A percentile compares a stretch with the other conserved stretches of the same genome.
phyloP scores from a whole-genome alignment of 192 early-diverging fungal genomes.

The Thamnidium elegans region DNA sequence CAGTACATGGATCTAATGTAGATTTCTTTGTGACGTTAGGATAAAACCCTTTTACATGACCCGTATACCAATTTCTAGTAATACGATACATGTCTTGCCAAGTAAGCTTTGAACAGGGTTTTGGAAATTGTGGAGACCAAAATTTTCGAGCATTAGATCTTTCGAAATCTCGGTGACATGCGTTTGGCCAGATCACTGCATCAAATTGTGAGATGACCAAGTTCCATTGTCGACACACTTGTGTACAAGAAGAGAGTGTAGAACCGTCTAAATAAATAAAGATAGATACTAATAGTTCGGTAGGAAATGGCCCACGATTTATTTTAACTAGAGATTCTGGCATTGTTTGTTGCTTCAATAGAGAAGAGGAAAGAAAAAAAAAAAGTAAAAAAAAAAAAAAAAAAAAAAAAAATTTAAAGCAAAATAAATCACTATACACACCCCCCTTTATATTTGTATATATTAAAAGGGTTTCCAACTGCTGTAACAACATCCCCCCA shows the following conservation, averaged over 20 bases:
- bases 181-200: conserved; percentile 25
- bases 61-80: conserved; percentile 44
- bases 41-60: conserved; percentile 36
- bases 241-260: conserved; percentile 17
- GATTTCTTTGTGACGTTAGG: conserved; percentile 18
- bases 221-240: conserved; percentile 29
- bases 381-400: conserved; percentile 11
- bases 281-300: conserved; percentile 31
- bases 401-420: background rate
- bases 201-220: conserved; percentile 31
- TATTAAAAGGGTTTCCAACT: too few species aligned
- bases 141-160: conserved; percentile 8
- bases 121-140: conserved; percentile 29
- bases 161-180: conserved; percentile 16
- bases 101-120: conserved; percentile 9
- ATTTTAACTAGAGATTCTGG: background rate
- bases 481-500: too few species aligned
- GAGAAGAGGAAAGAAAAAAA: background rate
- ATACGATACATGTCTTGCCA: conserved; percentile 46
- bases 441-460: background rate
- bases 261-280: conserved; percentile 34
- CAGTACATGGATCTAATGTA: background rate
- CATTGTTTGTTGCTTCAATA: conserved; percentile 4
- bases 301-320: conserved; percentile 17
- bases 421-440: too few species aligned